Base-by-base conservation (phyloP, 768 basidiomycete genomes). In the Boletus coccyginus region DNA sequence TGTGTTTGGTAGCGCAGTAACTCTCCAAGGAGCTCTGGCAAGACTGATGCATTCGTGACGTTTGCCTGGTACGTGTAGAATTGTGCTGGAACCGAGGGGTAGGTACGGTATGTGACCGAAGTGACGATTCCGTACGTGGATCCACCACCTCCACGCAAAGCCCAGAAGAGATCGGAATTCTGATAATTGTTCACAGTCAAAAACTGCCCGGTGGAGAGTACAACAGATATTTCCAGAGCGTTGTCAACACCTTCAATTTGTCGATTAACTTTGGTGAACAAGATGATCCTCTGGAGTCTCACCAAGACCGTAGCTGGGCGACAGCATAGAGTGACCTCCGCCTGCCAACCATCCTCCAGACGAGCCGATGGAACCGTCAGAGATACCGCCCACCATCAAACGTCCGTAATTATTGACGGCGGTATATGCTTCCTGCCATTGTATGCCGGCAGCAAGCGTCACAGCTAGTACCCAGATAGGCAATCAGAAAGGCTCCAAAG, bases 151-250 rank as follows among this genome's bases (percentile, higher is more conserved):
- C 81, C 81, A 35, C 81, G 73, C 46, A 84, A 61, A 0, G 82
- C 82, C 78, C 79, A 84, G 65, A 81, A 84, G 6, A 85, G 73
- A 50, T 83, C 80, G 12, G 70, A 19, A 59, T 82, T 72, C 38
- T 73, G 69, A 62, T 75, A 67, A 0, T 61, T 55, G 59, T 82
- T 83, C 21, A 69, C 72, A 11, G 59, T 70, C 48, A 78, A 57
- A 41, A 73, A 62, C 5, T 72, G 56, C 7, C 81, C 82, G 2
- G 72, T 68, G 4, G 82, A 70, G 12, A 73, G 76, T 3, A 83
- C 77, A 4, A 80, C 61, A 0, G 67, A 73, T 46, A 81, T 77
- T 53, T 84, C 71, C 3, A 83, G 53, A n/a, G 74, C 75, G 40
- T 80, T 78, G 64, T 81, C 81, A 14, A 77, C 78, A 52, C 78